Evolutionary conservation across 345 rosid genomes (phyloP), one percentile per base, ranked within the genome.

Genomic region (Eucalyptus pauciflora): DNA sequence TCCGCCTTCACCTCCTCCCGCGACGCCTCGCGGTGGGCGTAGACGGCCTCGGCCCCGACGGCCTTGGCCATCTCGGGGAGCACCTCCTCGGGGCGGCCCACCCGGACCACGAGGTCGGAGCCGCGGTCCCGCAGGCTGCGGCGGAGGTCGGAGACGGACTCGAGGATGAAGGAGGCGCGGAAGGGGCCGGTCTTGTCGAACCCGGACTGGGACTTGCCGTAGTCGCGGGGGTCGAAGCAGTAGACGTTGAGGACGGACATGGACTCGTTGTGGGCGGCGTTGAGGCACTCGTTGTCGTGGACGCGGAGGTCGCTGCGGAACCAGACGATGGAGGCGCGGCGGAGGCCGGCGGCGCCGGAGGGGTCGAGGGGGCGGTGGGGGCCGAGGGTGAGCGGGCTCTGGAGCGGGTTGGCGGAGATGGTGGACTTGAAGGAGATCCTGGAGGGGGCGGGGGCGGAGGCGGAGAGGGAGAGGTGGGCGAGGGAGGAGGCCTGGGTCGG

Each of bases 171-270:
- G n/a, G 94, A 93, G 20, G 99, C 98, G 71, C 98, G 96, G 87
- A 93, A 95, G 1, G 98, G 97, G 8, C 99, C 99, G 6, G 98
- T 96, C 88, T 96, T 97, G 81, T 96, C 98, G 88, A 96, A 97
- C 79, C 99, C 99, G 20, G 97, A 94, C 4, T 96, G 93, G 56
- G 99, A 97, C 90, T 96, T 96, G 2, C 98, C 99, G 86, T 98
- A 97, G 79, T 97, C 99, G 86, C 98, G 86, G 13, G 99, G 98
- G 93, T 98, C 99, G 89, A 98, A 98, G 92, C 99, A 98, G 90
- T 96, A 98, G 43, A 98, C 99, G 6, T 97, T 99, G 85, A 98
- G 91, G 85, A 97, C 96, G 37, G 99, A 98, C 91, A 96, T 71
- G 88, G 96, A 96, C 89, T 98, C 99, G 13, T 95, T 93, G 91